Evolutionary conservation across 2,329 filamentous ascomycete genomes (phyloP), one percentile per base, ranked within the genome.

Genomic region (Epicoccum nigrum): DNA sequence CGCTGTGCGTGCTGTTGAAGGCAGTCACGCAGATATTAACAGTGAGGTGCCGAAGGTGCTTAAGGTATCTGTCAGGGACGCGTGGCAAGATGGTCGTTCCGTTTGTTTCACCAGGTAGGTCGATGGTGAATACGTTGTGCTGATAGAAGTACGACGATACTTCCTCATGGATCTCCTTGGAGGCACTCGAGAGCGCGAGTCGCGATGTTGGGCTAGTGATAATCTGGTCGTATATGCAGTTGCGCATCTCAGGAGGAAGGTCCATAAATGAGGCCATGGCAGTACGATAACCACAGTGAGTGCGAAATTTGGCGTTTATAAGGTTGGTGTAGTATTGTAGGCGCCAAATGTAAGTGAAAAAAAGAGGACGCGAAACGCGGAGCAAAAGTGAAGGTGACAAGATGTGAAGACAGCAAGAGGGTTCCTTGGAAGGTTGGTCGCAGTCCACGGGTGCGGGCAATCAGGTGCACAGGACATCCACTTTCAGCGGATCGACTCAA

Each of bases 101-200:
- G 23, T 6, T 7, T 13, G 25, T 16, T 16, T 56, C 56, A 33
- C 59, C 50, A 25, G 23, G 23, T 9, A 25, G 6, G 23, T 9
- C 59, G 41, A 62, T 16, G 12, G 12, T 20, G 17, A 63, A 55
- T 17, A 21, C 1, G 25, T 54, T 60, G 11, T 60, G 35, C 19
- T 63, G 47, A 52, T 66, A 66, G 35, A 63, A 66, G 48, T 61
- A 60, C 7, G 64, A 60, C 1, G 59, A 45, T 7, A 57, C 53
- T 45, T 68, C 64, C 3, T 51, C 6, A 25, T 64, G 55, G 3
- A 66, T 7, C 16, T 52, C 44, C 23, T 50, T 53, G 15, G 56
- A 66, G 37, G 59, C 51, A 8, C 23, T 30, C 42, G 65, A 55
- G 5, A 66, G 11, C 4, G 54, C 52, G 7, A 60, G 42, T 7